These are phyloP conservation scores for Lentinula guzmanii DNA, from an alignment of 768 basidiomycete genomes.

Conservation along the genomic window DNA sequence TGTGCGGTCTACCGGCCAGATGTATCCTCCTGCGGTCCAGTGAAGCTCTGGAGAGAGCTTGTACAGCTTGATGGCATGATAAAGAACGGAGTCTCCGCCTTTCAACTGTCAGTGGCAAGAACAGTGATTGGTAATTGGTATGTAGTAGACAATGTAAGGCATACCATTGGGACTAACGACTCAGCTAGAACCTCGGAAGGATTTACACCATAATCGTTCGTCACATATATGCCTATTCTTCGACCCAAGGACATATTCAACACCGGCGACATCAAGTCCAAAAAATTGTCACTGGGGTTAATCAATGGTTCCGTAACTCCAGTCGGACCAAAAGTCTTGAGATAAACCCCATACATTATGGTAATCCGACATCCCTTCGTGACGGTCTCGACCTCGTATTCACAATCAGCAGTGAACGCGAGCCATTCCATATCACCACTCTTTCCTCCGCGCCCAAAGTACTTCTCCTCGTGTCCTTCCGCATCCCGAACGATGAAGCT, in stretches of 20 bases:
- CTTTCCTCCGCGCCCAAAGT: conserved; percentile 56
- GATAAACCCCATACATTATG: conserved; percentile 65
- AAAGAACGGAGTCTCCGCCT: conserved; percentile 69
- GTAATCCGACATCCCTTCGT: conserved; percentile 64
- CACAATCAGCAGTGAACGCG: conserved; percentile 69
- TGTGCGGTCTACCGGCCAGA: conserved; percentile 70
- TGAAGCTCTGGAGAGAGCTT: conserved; percentile 71
- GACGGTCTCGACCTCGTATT: conserved; percentile 68
- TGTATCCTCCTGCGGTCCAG: conserved; percentile 78
- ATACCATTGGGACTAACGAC: conserved; percentile 61
- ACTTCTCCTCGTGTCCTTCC: conserved; percentile 55
- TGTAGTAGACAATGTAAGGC: conserved; percentile 13
- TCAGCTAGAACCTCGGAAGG: conserved; percentile 69
- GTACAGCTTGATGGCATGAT: conserved; percentile 71
- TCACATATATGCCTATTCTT: conserved; percentile 68
- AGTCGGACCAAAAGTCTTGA: conserved; percentile 60
- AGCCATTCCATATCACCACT: conserved; percentile 72
- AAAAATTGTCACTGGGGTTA: conserved; percentile 66
- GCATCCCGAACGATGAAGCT: conserved; percentile 50
- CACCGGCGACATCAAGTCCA: conserved; percentile 66
- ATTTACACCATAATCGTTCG: conserved; percentile 61
- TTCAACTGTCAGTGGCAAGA: conserved; percentile 45
- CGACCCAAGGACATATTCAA: conserved; percentile 67
- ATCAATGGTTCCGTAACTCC: conserved; percentile 56
- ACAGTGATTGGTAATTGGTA: background rate